Evolutionary conservation across 2,329 filamentous ascomycete species (phyloP).

Genomic region (Balansia obtecta): DNA sequence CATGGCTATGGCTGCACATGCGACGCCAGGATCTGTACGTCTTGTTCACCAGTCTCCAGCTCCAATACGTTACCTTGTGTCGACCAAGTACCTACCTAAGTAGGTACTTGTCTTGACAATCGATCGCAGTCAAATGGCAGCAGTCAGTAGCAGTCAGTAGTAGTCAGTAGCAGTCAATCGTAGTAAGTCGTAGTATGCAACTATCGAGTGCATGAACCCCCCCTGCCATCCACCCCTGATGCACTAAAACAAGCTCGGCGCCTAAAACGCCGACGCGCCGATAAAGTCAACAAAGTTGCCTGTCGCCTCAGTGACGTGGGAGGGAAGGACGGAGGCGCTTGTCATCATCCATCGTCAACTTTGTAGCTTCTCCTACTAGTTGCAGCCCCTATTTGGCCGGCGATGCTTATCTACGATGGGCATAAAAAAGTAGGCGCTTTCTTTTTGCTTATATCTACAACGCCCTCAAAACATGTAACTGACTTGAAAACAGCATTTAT

Average conservation of each 20-base stretch:
- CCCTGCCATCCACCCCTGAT: not conserved
- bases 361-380: not conserved
- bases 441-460: accelerated
- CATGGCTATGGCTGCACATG: constrained; percentile 27
- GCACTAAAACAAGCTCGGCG: constrained; percentile 3
- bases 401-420: constrained; percentile 33
- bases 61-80: not conserved
- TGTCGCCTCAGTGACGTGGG: constrained; percentile 19
- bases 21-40: not conserved
- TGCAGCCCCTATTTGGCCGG: not conserved
- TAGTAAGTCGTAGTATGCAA: too few relatives aligned
- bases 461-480: not conserved
- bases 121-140: too few relatives aligned
- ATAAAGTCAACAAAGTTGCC: constrained; percentile 15
- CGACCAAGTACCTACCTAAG: not conserved
- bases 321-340: too few relatives aligned
- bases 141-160: too few relatives aligned
- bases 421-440: constrained; percentile 45
- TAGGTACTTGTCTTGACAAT: not conserved
- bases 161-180: too few relatives aligned
- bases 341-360: not conserved
- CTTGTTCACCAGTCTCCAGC: too few relatives aligned
- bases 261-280: constrained; percentile 16
- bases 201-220: not conserved
- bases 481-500: constrained; percentile 55